Base-by-base conservation (phyloP, 1,284 basidiomycete genomes). In the Trametes polyzona region DNA sequence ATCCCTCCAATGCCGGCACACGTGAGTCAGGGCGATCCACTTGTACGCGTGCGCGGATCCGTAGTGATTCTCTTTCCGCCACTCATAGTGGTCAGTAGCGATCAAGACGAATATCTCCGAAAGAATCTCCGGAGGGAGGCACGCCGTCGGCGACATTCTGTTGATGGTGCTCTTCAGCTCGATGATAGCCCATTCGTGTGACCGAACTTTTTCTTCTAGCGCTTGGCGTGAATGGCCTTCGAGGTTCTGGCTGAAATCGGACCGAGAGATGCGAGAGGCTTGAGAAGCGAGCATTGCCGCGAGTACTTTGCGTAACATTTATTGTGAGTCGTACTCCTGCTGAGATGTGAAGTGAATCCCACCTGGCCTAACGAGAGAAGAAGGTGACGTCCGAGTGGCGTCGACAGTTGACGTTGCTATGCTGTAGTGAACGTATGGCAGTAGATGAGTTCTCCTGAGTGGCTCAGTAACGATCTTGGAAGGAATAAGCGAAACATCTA, bases 1-100 rank as follows among this genome's bases (percentile, higher is more conserved):
- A 2, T 30, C 23, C 2, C 58, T 52, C 61, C 61, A 63, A 14
- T 41, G 17, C 23, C 52, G 58, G 27, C 61, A 63, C 16, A 63
- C 61, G 17, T 63, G 58, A 9, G 58, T 41, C 5, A 58, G 17
- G 3, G 44, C n/a, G 24, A 63, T 57, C 61, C 61, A 63, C 23
- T 48, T 50, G 54, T 52, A 56, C 3, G 33, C 33, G 12, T 47
- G 39, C 2, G 32, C 26, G 9, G 30, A 17, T 17, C 44, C 39
- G 23, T 30, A 24, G n/a, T 37, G 44, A 14, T 24, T 8, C 21
- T 37, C 23, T 11, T 23, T 21, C 26, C 16, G 24, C 8, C 29
- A 2, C 7, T 49, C 27, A 49, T 55, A 61, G 37, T 47, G 9
- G 9, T 47, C 24, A n/a, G 36, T 23, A 0, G 52, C 52, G 29